These are phyloP conservation scores for Trifolium subterraneum DNA, from an alignment of 306 rosid genomes.

Conservation along the genomic window DNA sequence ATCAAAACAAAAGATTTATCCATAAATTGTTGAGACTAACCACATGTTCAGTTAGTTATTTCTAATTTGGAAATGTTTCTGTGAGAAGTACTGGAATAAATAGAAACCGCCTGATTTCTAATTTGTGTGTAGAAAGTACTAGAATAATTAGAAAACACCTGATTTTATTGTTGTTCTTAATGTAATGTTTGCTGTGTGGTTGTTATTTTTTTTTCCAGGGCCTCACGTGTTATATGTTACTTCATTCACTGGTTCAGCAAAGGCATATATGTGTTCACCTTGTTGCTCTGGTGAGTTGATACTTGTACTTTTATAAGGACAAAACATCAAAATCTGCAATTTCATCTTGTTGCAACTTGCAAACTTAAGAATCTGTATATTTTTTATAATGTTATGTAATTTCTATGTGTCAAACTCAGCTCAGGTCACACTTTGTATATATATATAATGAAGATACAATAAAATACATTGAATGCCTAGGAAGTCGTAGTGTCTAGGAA, in stretches of 20 bases:
- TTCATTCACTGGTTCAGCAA: slow-evolving; percentile 83
- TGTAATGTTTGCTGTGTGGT: slow-evolving; percentile 33
- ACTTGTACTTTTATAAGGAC: slow-evolving; percentile 27
- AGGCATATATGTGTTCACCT: slow-evolving; percentile 85
- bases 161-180: slow-evolving; percentile 33
- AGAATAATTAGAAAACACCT: slow-evolving; percentile 20
- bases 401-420: no score
- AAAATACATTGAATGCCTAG: no score
- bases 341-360: slow-evolving; percentile 16
- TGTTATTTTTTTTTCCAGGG: slow-evolving; percentile 57
- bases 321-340: slow-evolving; percentile 32
- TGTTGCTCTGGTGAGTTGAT: slow-evolving; percentile 77
- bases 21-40: not conserved
- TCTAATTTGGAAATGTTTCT: not conserved
- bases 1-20: not conserved
- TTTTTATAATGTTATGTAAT: no score
- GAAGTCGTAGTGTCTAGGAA: no score
- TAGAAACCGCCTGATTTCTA: slow-evolving; percentile 12
- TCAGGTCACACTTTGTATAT: no score
- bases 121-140: slow-evolving; percentile 15
- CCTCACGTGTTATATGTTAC: slow-evolving; percentile 79
- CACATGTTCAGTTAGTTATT: slow-evolving; percentile 1
- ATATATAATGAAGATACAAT: no score
- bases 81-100: slow-evolving; percentile 24
- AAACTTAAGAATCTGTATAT: slow-evolving; percentile 13